Conservation (phyloP, 2,329 filamentous ascomycete genomes). For the Pseudogymnoascus sp. region DNA sequence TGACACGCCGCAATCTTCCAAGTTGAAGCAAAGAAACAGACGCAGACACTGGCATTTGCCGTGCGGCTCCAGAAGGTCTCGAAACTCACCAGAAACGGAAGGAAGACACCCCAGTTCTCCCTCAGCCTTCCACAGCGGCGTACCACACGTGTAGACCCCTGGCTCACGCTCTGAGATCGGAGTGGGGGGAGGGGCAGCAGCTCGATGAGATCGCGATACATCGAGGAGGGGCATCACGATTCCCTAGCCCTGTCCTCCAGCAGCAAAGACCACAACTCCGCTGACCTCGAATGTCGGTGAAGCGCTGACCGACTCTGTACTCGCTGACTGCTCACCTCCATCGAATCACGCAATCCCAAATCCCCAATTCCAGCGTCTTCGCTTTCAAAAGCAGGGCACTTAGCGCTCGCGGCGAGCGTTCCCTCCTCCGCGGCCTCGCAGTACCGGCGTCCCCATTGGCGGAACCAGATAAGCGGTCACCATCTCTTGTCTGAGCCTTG, state of each 20-base stretch:
- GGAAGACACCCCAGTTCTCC: neutral
- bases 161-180: neutral
- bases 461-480: neutral
- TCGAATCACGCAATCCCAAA: neutral
- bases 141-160: neutral
- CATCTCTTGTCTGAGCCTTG: neutral
- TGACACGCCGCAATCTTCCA: too few species aligned
- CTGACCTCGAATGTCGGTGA: neutral
- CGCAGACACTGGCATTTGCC: neutral
- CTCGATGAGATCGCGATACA: neutral
- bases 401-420: constrained; percentile 11
- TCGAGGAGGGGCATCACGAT: neutral
- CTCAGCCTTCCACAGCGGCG: neutral
- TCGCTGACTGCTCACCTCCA: neutral
- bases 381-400: neutral
- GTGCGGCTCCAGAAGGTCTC: neutral
- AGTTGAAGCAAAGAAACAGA: neutral
- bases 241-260: neutral
- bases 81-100: neutral
- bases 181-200: neutral
- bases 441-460: neutral
- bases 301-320: neutral
- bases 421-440: constrained; percentile 2
- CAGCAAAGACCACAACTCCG: neutral
- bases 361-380: neutral